Base-by-base conservation (phyloP, 2,329 filamentous ascomycete genomes). In the Neopestalotiopsis clavispora region DNA sequence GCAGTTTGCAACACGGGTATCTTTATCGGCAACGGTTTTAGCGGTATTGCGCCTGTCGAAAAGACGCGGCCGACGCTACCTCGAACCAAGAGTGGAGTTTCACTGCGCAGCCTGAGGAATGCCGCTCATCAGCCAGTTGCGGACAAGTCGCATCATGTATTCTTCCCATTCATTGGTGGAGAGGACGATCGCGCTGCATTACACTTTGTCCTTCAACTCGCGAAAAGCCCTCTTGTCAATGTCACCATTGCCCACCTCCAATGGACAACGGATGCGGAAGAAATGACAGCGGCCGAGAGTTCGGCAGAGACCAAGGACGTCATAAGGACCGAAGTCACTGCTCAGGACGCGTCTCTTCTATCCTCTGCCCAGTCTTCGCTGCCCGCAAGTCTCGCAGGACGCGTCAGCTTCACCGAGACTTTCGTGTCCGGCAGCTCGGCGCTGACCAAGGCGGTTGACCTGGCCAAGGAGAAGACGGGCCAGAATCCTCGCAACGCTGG, bases 151-250 rank as follows among this genome's bases (percentile, higher is more conserved):
- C 94, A 97, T 77, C 94, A 95, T 77, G 87, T 98, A 72, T 95
- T 97, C 78, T 85, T 97, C 67, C 92, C 95, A 0, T 98, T 94
- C 80, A 91, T 97, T 69, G 95, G 95, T 20, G 93, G 93, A 9
- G 82, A 85, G 1, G 96, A 99, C 76, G 95, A 98, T 75, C 88
- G 90, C 7, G 89, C 91, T 4, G 95, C 94, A 0, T 85, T 98
- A 0, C 86, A 91, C 1, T 88, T 98, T 30, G 92, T 95, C 3
- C 85, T 98, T 3, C 95, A 98, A 76, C 86, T 99, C 0, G 93
- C 91, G 0, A 90, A 91, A 77, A 96, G 94, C 75, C 86, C 89
- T 4, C 89, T 92, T 58, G 89, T 97, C 32, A 95, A 93, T 0
- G 93, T 91, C 0, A 95, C 93, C 0, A 87, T 98, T 40, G 84